Conservation (phyloP, 1,139 yeast genomes). For the Protomyces macrosporus region DNA sequence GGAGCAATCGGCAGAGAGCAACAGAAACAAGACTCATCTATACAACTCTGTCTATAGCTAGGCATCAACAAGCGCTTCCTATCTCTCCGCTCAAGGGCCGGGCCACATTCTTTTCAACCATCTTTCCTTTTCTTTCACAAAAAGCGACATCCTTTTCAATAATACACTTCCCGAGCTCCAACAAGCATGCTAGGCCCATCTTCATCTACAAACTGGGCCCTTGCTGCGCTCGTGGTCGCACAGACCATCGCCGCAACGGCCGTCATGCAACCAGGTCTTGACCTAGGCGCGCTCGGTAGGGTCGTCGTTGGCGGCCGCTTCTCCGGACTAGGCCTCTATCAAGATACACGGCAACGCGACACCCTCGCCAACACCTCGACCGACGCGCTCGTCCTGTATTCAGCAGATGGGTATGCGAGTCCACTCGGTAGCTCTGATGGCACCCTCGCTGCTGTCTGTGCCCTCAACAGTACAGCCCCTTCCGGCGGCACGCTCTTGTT, state of each 20-base stretch:
- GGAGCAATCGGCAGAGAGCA: too few species aligned
- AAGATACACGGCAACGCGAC: slow-evolving; percentile 38
- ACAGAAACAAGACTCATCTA: too few species aligned
- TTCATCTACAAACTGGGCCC: too few species aligned
- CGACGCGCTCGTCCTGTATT: slow-evolving; percentile 27
- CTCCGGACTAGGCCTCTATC: slow-evolving; percentile 56
- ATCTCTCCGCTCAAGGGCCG: too few species aligned
- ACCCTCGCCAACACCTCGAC: slow-evolving; percentile 32
- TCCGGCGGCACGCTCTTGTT: slow-evolving; percentile 41
- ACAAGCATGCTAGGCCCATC: too few species aligned
- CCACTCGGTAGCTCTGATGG: slow-evolving; percentile 36
- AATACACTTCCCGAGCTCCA: too few species aligned
- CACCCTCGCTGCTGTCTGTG: slow-evolving; percentile 37
- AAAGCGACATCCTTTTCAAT: too few species aligned
- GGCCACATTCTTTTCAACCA: too few species aligned
- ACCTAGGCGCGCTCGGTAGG: slow-evolving; percentile 37
- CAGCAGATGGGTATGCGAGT: slow-evolving; percentile 24
- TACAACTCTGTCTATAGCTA: too few species aligned
- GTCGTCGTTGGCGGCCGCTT: slow-evolving; percentile 64
- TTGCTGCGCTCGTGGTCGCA: too few species aligned
- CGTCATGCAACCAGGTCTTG: slow-evolving; percentile 29
- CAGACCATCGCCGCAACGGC: neutral
- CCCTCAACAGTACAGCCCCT: slow-evolving; percentile 33
- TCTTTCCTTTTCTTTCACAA: too few species aligned
- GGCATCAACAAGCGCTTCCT: too few species aligned